Conservation (phyloP, 371 early-diverging fungal species). For the Gilbertella persicaria region DNA sequence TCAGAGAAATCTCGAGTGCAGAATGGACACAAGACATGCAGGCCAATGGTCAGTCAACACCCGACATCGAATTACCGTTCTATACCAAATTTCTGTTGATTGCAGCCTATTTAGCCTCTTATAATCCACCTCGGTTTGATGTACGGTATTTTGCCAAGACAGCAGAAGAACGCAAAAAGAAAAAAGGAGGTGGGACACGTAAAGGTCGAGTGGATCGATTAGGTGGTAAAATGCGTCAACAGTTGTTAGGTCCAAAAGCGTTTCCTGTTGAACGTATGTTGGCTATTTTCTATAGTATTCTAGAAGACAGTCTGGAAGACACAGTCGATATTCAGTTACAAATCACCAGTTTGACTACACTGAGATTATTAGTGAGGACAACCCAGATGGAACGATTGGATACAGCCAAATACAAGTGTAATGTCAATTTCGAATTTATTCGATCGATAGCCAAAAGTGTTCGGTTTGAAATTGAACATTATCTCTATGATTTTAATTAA, state of each 20-base stretch:
- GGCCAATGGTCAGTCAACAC: slow-evolving; percentile 16
- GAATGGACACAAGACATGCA: slow-evolving; percentile 71
- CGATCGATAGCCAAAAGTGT: slow-evolving; percentile 66
- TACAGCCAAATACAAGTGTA: slow-evolving; percentile 81
- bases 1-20: slow-evolving; percentile 81
- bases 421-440: slow-evolving; percentile 79
- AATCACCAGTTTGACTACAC: slow-evolving; percentile 77
- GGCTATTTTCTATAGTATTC: slow-evolving; percentile 92
- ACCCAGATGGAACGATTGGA: slow-evolving; percentile 77
- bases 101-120: slow-evolving; percentile 89
- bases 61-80: slow-evolving; percentile 69
- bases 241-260: slow-evolving; percentile 85
- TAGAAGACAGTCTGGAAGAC: slow-evolving; percentile 68
- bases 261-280: slow-evolving; percentile 93
- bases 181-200: slow-evolving; percentile 44
- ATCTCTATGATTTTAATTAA: slow-evolving; percentile 74
- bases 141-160: slow-evolving; percentile 78
- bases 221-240: slow-evolving; percentile 74
- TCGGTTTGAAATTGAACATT: slow-evolving; percentile 81
- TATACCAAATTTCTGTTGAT: slow-evolving; percentile 85
- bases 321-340: slow-evolving; percentile 81
- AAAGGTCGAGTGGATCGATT: slow-evolving; percentile 42
- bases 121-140: slow-evolving; percentile 89
- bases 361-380: slow-evolving; percentile 70
- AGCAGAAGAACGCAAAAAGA: slow-evolving; percentile 53